Evolutionary conservation across 148 eudicot species (phyloP).

Genomic region (Amaranthus cruentus): DNA sequence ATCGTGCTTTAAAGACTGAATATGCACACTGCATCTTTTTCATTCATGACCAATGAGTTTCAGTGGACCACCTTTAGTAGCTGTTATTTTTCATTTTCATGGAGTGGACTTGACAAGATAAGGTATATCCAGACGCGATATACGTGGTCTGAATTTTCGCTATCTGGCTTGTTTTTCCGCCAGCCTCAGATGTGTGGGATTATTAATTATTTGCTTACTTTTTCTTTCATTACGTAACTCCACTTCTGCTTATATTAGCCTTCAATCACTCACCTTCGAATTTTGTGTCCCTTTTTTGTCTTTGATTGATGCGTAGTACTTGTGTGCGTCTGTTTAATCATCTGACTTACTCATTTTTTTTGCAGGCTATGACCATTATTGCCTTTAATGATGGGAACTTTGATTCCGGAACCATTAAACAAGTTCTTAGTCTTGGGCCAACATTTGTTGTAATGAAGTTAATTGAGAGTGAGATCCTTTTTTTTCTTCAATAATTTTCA

Average conservation of each 20-base stretch:
- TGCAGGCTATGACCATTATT: conserved; percentile 73
- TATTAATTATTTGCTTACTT: too few species aligned
- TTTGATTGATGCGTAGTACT: background rate
- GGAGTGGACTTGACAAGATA: too few species aligned
- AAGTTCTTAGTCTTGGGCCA: conserved; percentile 94
- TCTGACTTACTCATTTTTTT: conserved; percentile 14
- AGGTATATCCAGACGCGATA: too few species aligned
- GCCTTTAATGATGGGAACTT: conserved; percentile 56
- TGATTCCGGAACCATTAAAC: conserved; percentile 46
- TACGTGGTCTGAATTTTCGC: too few species aligned
- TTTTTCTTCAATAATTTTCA: background rate
- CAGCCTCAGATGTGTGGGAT: too few species aligned
- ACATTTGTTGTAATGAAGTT: conserved; percentile 93
- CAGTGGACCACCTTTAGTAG: background rate
- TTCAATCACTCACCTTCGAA: background rate
- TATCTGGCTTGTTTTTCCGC: too few species aligned
- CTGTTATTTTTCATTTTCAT: too few species aligned
- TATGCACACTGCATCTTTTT: background rate
- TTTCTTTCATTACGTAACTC: too few species aligned
- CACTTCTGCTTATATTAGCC: too few species aligned
- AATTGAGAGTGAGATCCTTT: conserved; percentile 57
- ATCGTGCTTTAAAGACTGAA: background rate
- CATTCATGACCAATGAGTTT: background rate
- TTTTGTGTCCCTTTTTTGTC: background rate
- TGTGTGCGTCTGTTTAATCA: background rate